phyloP scores from a whole-genome alignment of 2,329 filamentous ascomycete genomes.

The Ophiosphaerella narmari region DNA sequence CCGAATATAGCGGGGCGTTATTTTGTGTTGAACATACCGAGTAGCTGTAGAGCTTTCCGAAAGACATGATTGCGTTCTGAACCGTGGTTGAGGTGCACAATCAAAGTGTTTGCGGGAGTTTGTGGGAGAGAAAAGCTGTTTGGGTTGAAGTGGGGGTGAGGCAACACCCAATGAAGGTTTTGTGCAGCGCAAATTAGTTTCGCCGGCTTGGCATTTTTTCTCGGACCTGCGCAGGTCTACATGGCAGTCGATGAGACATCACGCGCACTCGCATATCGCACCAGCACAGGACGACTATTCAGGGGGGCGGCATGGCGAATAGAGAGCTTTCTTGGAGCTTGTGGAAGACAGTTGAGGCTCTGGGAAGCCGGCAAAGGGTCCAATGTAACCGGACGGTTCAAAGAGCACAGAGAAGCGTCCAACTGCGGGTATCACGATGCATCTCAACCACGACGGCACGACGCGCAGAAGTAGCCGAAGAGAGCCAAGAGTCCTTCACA shows the following conservation, averaged over 20 bases:
- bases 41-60: conserved; percentile 96
- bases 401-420: conserved; percentile 22
- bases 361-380: conserved; percentile 24
- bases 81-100: conserved; percentile 33
- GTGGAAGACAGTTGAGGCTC: conserved; percentile 29
- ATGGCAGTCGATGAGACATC: conserved; percentile 1
- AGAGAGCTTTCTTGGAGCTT: conserved; percentile 38
- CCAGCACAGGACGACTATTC: conserved; percentile 4
- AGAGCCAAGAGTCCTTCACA: conserved; percentile 39
- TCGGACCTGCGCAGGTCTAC: conserved; percentile 10
- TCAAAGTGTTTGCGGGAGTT: conserved; percentile 31
- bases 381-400: conserved; percentile 29
- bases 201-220: conserved; percentile 21
- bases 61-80: conserved; percentile 72
- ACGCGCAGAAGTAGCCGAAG: conserved; percentile 27
- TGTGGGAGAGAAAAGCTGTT: conserved; percentile 32
- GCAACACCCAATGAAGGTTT: conserved; percentile 21
- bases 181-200: conserved; percentile 32
- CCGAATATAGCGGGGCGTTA: conserved; percentile 1
- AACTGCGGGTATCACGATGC: conserved; percentile 30
- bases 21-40: conserved; percentile 51
- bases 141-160: conserved; percentile 30
- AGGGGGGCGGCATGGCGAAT: conserved; percentile 33
- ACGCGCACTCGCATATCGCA: conserved; percentile 10
- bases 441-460: conserved; percentile 39